Conservation (phyloP, 306 rosid genomes). For the Citrullus mucosospermus region DNA sequence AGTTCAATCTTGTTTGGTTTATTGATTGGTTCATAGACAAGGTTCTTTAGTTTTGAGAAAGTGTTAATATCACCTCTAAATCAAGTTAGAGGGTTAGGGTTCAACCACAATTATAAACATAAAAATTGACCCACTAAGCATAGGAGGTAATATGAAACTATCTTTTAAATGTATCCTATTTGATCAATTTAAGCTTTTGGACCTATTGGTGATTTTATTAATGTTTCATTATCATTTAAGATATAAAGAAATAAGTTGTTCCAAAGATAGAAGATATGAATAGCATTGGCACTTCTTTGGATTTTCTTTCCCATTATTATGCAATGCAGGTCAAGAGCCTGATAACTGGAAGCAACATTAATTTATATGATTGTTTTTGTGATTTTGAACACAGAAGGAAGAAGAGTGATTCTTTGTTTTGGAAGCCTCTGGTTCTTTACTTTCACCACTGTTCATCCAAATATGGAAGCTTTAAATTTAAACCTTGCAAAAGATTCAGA, state of each 20-base stretch:
- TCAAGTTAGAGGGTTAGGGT: no score
- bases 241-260: not conserved
- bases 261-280: not conserved
- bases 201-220: not conserved
- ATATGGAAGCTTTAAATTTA: slow-evolving; percentile 46
- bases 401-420: not conserved
- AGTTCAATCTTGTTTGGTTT: not conserved
- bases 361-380: slow-evolving; percentile 1
- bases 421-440: not conserved
- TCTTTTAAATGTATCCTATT: not conserved
- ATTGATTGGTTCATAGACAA: not conserved
- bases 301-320: not conserved
- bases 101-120: no score
- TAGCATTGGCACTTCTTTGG: not conserved
- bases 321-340: not conserved
- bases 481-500: slow-evolving; percentile 43
- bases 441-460: not conserved
- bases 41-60: not conserved
- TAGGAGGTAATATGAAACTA: not conserved
- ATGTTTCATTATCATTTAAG: not conserved
- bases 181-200: not conserved
- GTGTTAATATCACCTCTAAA: no score
- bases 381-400: not conserved
- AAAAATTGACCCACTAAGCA: no score
- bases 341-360: not conserved